A percentile compares a stretch with the other conserved stretches of the same genome.
phyloP scores from a whole-genome alignment of 139 green algal species.

The Yamagishiella unicocca region DNA sequence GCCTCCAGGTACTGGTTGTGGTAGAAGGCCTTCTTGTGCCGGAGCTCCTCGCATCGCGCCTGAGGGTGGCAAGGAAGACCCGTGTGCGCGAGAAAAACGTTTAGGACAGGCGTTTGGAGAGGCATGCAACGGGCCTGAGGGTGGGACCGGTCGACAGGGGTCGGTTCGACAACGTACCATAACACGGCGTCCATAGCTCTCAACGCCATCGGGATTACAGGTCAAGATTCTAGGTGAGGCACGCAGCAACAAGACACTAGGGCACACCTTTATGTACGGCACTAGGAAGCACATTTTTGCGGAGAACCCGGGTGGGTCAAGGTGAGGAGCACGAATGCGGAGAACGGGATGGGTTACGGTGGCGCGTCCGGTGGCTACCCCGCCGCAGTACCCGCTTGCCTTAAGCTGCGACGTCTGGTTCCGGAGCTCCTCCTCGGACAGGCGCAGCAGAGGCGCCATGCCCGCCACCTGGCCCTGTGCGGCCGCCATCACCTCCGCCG shows the following conservation, averaged over 20 bases:
- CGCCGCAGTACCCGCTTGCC: not conserved
- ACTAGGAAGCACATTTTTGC: not conserved
- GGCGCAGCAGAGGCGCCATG: slow-evolving; percentile 3
- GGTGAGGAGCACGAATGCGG: not conserved
- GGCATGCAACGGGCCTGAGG: not conserved
- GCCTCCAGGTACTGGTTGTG: slow-evolving; percentile 46
- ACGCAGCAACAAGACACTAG: not conserved
- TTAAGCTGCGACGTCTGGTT: not conserved
- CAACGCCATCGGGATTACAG: too few relatives aligned
- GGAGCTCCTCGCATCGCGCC: slow-evolving; percentile 10
- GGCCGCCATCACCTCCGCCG: slow-evolving; percentile 30
- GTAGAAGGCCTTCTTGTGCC: slow-evolving; percentile 6
- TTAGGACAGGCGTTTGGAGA: too few relatives aligned
- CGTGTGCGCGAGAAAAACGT: too few relatives aligned
- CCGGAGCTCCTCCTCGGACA: slow-evolving; percentile 25
- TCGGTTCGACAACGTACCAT: too few relatives aligned
- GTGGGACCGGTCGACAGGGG: too few relatives aligned
- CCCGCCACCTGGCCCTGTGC: not conserved
- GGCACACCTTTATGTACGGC: not conserved
- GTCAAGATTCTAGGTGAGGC: not conserved
- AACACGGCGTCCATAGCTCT: too few relatives aligned
- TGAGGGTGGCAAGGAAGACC: too few relatives aligned
- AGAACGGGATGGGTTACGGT: not conserved
- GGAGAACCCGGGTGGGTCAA: not conserved
- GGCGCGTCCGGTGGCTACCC: not conserved